These are phyloP conservation scores for Boletus tomentosulus DNA, from an alignment of 768 basidiomycete genomes.

Conservation along the genomic window DNA sequence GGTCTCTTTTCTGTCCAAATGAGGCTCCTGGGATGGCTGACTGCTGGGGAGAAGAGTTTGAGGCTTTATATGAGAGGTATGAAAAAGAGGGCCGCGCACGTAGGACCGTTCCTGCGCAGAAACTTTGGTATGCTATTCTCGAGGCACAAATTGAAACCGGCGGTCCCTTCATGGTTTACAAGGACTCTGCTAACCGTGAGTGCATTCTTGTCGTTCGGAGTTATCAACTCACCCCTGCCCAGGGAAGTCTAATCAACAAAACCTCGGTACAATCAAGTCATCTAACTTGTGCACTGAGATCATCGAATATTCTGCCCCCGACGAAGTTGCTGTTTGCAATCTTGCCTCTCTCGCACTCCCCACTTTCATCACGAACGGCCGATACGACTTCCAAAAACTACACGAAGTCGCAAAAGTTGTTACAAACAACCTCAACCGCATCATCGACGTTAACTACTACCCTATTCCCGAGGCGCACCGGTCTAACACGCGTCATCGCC, in stretches of 20 bases:
- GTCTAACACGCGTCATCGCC: constrained; percentile 96
- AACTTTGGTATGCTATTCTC: constrained; percentile 96
- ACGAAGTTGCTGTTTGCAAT: constrained; percentile 98
- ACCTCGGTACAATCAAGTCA: constrained; percentile 98
- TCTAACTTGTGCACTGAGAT: constrained; percentile 99
- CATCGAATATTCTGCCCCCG: constrained; percentile 95
- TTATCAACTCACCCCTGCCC: constrained; percentile 1
- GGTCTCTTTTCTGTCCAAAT: constrained; percentile 97
- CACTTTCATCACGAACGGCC: constrained; percentile 75
- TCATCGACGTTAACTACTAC: constrained; percentile 96
- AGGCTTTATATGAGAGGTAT: constrained; percentile 78
- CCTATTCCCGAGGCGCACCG: constrained; percentile 86
- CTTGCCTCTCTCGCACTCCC: constrained; percentile 95
- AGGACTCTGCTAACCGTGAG: constrained; percentile 90
- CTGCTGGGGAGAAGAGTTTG: constrained; percentile 87
- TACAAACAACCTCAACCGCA: constrained; percentile 85
- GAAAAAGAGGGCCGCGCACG: constrained; percentile 86
- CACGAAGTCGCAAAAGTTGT: constrained; percentile 94
- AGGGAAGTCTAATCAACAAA: constrained; percentile 98
- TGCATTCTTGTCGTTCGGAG: constrained; percentile 5
- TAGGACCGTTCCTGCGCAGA: constrained; percentile 87
- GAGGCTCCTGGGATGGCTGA: constrained; percentile 91
- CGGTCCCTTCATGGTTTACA: constrained; percentile 99
- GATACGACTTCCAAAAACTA: constrained; percentile 92
- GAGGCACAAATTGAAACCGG: constrained; percentile 99